Evolutionary conservation across 169 alveolate genomes (phyloP), one percentile per base, ranked within the genome.

Genomic region (Eimeria falciformis): DNA sequence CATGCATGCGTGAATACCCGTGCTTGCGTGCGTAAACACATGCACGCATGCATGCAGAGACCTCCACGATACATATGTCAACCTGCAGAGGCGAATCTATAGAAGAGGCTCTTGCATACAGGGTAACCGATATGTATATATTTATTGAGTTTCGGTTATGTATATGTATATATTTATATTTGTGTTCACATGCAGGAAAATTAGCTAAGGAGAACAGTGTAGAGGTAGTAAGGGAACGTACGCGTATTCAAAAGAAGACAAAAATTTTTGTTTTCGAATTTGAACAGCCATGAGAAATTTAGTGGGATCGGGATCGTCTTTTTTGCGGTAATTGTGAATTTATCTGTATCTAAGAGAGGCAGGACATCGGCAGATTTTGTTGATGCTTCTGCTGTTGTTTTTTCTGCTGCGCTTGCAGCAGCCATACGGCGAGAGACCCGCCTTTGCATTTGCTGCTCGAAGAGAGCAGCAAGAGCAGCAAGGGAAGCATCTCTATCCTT

Each of bases 401-500:
- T 14, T 11, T 11, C n/a, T 50, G 62, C 14, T 14, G 7, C 62
- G 14, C 56, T 55, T n/a, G 82, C 82, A 6, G 82, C 50, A 37
- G 82, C 82, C 12, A 27, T 43, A 25, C 82, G 82, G n/a, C 82
- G 82, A 17, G 23, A 2, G 23, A 29, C 47, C 2, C 82, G 82
- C 25, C 82, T 2, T 23, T 71, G 50, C 82, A 71, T 71, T 23
- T 71, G 82, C 55, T 71, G 55, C 47, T 71, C 82, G 40, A 33
- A 71, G 14, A 71, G 4, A 71, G 9, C 55, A 1, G 56, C 82
- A 25, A 71, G 23, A 14, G 21, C 55, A 25, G 27, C 82, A 2
- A 71, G 82, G 12, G 29, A 12, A 2, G 3, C 1, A 33, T 71
- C 55, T 29, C n/a, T 29, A 1, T 23, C 23, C 9, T 33, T 37